A percentile compares a stretch with the other conserved stretches of the same genome.
phyloP scores from a whole-genome alignment of 208 protist species.

The Strigomonas culicis region DNA sequence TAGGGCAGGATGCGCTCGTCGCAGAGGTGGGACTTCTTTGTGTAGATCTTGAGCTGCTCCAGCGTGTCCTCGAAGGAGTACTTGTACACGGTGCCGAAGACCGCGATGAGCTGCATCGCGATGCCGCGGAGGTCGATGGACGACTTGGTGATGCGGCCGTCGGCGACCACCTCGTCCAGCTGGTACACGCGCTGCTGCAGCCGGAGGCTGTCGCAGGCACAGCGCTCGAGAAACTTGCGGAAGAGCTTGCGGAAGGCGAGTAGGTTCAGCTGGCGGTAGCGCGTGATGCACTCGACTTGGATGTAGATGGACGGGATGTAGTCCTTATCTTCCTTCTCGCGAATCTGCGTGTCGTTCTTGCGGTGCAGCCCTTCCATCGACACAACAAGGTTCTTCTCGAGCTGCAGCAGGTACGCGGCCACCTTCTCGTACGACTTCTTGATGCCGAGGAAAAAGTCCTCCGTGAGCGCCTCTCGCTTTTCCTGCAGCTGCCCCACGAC shows the following conservation, averaged over 20 bases:
- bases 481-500: constrained; percentile 23
- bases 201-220: constrained; percentile 63
- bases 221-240: constrained; percentile 78
- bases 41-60: constrained; percentile 37
- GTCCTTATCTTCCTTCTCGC: constrained; percentile 21
- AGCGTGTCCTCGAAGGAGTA: constrained; percentile 64
- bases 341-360: constrained; percentile 58
- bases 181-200: constrained; percentile 44
- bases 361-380: constrained; percentile 38
- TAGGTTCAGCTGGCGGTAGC: constrained; percentile 74
- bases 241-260: constrained; percentile 72
- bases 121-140: constrained; percentile 57
- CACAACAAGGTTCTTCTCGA: constrained; percentile 40
- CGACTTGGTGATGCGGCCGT: constrained; percentile 44
- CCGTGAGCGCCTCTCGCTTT: constrained; percentile 30
- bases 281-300: constrained; percentile 50
- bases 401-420: constrained; percentile 37
- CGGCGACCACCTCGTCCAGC: constrained; percentile 52
- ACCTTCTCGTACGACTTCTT: constrained; percentile 55
- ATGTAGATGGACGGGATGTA: constrained; percentile 72
- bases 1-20: constrained; percentile 64
- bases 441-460: constrained; percentile 65
- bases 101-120: constrained; percentile 51
- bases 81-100: constrained; percentile 75
- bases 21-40: constrained; percentile 38